phyloP scores from a whole-genome alignment of 495 filamentous ascomycete genomes.

The Lasiosphaeria ovina region DNA sequence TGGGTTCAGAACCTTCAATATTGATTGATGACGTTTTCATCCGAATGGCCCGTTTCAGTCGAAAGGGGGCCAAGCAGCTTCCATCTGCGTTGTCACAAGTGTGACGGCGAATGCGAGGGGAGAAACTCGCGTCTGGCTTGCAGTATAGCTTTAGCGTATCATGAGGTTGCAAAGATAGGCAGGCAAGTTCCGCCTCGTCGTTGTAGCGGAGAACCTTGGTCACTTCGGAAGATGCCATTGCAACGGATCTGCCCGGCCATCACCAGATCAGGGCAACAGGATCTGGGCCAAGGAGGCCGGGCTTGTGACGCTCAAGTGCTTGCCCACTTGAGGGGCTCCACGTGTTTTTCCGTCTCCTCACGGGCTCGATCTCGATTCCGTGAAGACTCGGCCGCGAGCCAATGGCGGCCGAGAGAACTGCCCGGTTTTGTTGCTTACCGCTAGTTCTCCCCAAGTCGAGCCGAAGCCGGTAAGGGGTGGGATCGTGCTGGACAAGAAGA shows the following conservation, averaged over 20 bases:
- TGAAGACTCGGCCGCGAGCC: neutral
- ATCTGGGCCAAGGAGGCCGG: constrained; percentile 12
- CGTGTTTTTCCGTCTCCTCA: constrained; percentile 21
- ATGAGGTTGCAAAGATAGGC: neutral
- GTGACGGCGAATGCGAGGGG: constrained; percentile 12
- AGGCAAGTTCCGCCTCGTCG: constrained; percentile 7
- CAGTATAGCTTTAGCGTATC: neutral
- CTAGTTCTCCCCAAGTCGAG: constrained; percentile 1
- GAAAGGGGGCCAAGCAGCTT: neutral
- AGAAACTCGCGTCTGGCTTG: constrained; percentile 5
- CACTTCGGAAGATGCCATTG: neutral
- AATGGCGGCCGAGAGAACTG: constrained; percentile 10
- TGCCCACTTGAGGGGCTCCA: constrained; percentile 23
- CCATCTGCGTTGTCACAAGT: constrained; percentile 11
- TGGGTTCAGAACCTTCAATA: neutral
- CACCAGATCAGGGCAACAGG: constrained; percentile 13
- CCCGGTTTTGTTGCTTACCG: constrained; percentile 14
- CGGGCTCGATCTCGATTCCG: constrained; percentile 22
- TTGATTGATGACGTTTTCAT: neutral
- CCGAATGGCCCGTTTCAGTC: neutral
- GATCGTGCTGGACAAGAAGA: constrained; percentile 2
- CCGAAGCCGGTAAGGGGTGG: neutral
- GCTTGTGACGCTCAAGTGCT: neutral
- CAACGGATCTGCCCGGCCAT: constrained; percentile 9
- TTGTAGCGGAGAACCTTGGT: neutral